phyloP scores from a whole-genome alignment of 176 grass and related monocot species.

The Oryza glumipatula region DNA sequence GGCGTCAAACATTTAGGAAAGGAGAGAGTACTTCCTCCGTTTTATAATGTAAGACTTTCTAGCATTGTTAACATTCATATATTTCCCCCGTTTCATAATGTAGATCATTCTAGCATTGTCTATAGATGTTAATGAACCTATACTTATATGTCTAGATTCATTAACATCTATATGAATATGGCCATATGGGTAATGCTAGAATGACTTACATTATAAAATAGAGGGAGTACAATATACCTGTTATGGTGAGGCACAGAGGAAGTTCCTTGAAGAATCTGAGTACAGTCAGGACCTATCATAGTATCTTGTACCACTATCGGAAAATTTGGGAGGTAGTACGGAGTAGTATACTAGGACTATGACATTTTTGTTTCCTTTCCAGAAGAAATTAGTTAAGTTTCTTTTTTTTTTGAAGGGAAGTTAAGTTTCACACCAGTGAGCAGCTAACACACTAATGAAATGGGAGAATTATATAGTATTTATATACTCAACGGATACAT shows the following conservation, averaged over 20 bases:
- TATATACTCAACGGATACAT: background rate
- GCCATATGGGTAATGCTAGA: no score
- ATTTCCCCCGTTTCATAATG: no score
- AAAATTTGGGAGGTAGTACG: background rate
- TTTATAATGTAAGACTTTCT: no score
- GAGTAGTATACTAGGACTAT: background rate
- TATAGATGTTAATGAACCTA: no score
- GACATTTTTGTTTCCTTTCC: background rate
- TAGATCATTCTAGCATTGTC: no score
- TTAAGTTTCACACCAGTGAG: background rate
- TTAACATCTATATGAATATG: no score
- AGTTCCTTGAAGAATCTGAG: background rate
- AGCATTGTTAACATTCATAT: no score
- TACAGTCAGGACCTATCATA: background rate
- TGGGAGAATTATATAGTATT: background rate
- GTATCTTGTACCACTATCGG: background rate
- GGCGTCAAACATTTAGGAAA: no score
- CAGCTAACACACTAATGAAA: background rate
- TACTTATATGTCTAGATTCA: no score
- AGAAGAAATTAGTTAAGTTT: background rate
- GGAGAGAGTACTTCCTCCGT: no score
- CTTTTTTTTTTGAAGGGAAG: background rate
- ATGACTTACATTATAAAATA: no score
- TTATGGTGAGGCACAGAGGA: background rate
- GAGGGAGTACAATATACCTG: no score